These are phyloP conservation scores for Atkinsonella hypoxylon DNA, from an alignment of 2,329 filamentous ascomycete species.

Conservation along the genomic window DNA sequence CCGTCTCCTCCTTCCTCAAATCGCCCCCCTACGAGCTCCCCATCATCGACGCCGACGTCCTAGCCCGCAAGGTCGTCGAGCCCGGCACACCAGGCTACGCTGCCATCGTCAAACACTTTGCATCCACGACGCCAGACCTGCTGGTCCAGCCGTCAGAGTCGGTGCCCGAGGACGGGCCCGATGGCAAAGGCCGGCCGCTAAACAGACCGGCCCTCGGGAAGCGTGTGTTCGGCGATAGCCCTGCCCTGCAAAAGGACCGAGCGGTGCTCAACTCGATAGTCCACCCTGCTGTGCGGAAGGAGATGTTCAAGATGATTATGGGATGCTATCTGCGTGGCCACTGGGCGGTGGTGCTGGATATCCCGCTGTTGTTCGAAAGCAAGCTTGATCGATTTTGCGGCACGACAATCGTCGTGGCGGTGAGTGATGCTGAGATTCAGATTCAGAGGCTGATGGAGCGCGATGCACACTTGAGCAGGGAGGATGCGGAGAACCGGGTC, in stretches of 20 bases:
- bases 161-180: conserved; percentile 41
- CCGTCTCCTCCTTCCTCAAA: conserved; percentile 74
- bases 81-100: conserved; percentile 78
- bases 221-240: conserved; percentile 72
- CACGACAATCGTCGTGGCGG: conserved; percentile 75
- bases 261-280: conserved; percentile 78
- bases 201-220: conserved; percentile 78
- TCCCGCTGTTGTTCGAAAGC: conserved; percentile 85
- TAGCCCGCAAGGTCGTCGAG: conserved; percentile 88
- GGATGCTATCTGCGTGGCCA: conserved; percentile 59
- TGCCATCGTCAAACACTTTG: conserved; percentile 73
- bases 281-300: conserved; percentile 75
- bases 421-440: conserved; percentile 68
- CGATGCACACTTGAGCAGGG: conserved; percentile 65
- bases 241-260: conserved; percentile 59
- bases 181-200: conserved; percentile 58
- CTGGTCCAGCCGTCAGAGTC: conserved; percentile 47
- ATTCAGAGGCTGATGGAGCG: conserved; percentile 65
- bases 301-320: conserved; percentile 68
- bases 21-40: conserved; percentile 74
- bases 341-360: conserved; percentile 87
- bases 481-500: conserved; percentile 82
- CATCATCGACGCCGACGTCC: conserved; percentile 84
- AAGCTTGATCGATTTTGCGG: conserved; percentile 78
- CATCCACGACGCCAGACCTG: conserved; percentile 72